Percentiles rank a stretch among this genome's conserved stretches.
Conservation (phyloP, 257 asterid genomes). For the Datura wrightii region DNA sequence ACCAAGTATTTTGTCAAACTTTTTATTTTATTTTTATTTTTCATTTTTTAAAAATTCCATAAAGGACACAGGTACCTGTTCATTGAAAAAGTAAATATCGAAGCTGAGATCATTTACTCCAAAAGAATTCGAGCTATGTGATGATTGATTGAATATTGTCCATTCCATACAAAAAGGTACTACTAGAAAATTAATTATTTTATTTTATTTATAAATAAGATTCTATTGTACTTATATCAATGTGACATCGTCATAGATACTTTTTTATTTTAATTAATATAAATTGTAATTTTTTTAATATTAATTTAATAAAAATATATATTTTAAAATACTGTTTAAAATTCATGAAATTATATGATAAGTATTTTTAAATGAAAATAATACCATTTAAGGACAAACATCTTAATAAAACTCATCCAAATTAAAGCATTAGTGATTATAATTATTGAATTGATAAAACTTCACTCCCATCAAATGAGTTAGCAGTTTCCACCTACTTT, state of each 20-base stretch:
- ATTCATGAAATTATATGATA: too few relatives aligned
- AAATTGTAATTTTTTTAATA: too few relatives aligned
- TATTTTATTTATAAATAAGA: background rate
- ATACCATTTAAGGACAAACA: background rate
- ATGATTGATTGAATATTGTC: constrained; percentile 24
- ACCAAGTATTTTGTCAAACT: background rate
- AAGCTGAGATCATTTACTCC: constrained; percentile 27
- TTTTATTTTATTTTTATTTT: too few relatives aligned
- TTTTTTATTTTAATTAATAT: too few relatives aligned
- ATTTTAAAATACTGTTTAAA: too few relatives aligned
- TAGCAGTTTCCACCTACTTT: background rate
- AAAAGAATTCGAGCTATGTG: background rate
- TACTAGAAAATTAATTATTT: background rate
- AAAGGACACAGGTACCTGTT: background rate
- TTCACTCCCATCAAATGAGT: background rate
- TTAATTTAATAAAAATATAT: too few relatives aligned
- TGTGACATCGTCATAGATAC: background rate
- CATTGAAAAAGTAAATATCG: background rate
- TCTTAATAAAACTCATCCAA: background rate
- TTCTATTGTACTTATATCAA: constrained; percentile 3
- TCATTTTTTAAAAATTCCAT: background rate
- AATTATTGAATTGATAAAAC: background rate
- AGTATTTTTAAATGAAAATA: too few relatives aligned
- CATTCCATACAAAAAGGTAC: constrained; percentile 6
- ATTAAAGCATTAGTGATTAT: background rate